Base-by-base conservation (phyloP, 306 rosid species). In the Quercus suber region DNA sequence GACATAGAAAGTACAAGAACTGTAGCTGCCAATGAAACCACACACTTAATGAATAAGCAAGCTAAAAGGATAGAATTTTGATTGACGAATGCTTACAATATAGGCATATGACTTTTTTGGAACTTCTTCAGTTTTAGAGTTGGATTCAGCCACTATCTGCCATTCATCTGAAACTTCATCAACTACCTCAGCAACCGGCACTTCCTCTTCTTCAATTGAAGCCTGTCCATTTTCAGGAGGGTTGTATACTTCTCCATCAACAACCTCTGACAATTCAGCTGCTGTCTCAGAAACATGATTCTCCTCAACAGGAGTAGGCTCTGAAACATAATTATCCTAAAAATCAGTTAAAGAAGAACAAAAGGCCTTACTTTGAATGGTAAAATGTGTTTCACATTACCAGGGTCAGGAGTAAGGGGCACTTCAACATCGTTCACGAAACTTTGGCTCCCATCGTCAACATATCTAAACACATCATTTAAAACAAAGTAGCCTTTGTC, bases 41-140 rank as follows among this genome's bases (percentile, higher is more conserved):
- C 10, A 18, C 68, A 49, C 53, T 49, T 45, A 65, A 56, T 37
- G 19, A 59, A 8, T 60, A 51, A 78, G 73, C 57, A 19, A 6
- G 30, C 63, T 51, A 79, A 19, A 84, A 25, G 53, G 9, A 67
- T 5, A 31, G 23, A 63, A 65, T 55, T 63, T 67, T 57, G 73
- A 69, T 78, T n/a, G 76, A 75, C 69, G 55, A 51, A 80, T 43
- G 82, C 97, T 89, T 58, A 94, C 97, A 82, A 94, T 92, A 52
- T 79, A 90, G 76, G 98, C 98, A 84, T 94, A 94, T 15, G 98
- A 92, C 84, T 88, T 88, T 88, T 94, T 94, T 0, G 91, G 94
- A 8, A 59, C 78, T 60, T 84, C 89, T 84, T 94, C 98, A 64
- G 71, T 79, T 76, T 77, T 85, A 60, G 96, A 83, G 63, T 76